Base-by-base conservation (phyloP, 352 stramenopile genomes). In the Phytopythium montanum region DNA sequence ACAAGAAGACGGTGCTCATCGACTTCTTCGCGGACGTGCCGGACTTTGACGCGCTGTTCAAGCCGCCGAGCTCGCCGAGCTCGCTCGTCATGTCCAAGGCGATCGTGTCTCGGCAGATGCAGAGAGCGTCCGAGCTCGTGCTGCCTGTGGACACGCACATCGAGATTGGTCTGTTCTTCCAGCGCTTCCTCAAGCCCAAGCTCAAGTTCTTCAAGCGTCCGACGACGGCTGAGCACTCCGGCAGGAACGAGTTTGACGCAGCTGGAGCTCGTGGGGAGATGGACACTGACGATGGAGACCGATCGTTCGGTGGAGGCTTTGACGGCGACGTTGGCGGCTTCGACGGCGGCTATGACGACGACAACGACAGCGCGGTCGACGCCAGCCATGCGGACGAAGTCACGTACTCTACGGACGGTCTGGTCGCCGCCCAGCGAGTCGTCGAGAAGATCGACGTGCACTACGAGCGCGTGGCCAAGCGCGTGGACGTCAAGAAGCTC, bases 401-500 rank as follows among this genome's bases (percentile, higher is more conserved):
- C 21, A 59, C 56, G 19, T 90, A 87, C 52, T 88, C 79, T 6
- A 68, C 69, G 0, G 65, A 81, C 46, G 73, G 65, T 26, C 70
- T 96, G 18, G 68, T 99, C 12, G 75, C 94, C 25, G 92, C 90
- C 25, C 85, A 97, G 44, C 81, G 95, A 31, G 88, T 97, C 14
- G 91, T 99, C 5, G 87, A 98, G 56, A 98, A 98, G 62, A 87
- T 99, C 61, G 76, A 96, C 49, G 81, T 97, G 10, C 75, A 92
- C 54, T 98, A 98, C 65, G 96, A 97, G 28, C 93, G 85, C 16
- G 83, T 97, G 39, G 96, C 96, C 19, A 99, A 99, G 67, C 95
- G 96, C 56, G 96, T 99, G 18, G 96, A 99, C 68, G 96, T 99
- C 2, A 97, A 97, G 65, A 90, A 95, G 48, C 76, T 99, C 14